Evolutionary conservation across 2,329 filamentous ascomycete species (phyloP).

Genomic region (Ophiostoma populinum): DNA sequence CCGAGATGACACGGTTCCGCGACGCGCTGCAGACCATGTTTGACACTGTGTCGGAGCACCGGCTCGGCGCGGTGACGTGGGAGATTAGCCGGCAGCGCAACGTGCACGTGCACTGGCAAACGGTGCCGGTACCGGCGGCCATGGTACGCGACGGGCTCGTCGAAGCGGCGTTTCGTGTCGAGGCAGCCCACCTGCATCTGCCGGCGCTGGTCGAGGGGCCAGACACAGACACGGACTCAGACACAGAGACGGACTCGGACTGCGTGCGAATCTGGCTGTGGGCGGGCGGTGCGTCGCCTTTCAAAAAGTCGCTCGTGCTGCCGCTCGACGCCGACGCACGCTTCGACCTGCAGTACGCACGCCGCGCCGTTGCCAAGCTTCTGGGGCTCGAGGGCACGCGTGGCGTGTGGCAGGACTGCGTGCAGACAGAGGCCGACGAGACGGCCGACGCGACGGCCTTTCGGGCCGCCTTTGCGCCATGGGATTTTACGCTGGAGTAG

Average conservation of each 20-base stretch:
- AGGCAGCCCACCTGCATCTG: constrained; percentile 57
- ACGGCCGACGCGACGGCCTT: constrained; percentile 60
- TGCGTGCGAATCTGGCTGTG: constrained; percentile 77
- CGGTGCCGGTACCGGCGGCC: constrained; percentile 56
- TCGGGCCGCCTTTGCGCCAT: constrained; percentile 64
- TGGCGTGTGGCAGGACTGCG: constrained; percentile 72
- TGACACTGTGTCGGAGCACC: constrained; percentile 29
- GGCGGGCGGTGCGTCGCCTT: no score
- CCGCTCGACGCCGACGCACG: constrained; percentile 51
- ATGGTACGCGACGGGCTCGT: constrained; percentile 57
- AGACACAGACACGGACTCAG: not conserved
- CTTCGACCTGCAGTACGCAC: constrained; percentile 83
- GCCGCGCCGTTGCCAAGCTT: constrained; percentile 76
- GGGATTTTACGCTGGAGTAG: constrained; percentile 59
- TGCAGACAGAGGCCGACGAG: constrained; percentile 64
- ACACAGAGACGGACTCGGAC: constrained; percentile 35
- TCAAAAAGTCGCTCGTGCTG: constrained; percentile 60
- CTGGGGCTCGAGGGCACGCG: constrained; percentile 55
- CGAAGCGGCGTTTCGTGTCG: constrained; percentile 74
- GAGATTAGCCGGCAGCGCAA: constrained; percentile 72
- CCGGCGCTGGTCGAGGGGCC: constrained; percentile 26
- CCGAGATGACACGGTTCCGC: constrained; percentile 74
- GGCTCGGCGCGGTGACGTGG: constrained; percentile 74
- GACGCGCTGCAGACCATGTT: constrained; percentile 67
- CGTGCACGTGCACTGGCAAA: constrained; percentile 88